Percentiles rank a stretch among this genome's conserved stretches.
Conservation (phyloP, 148 eudicot genomes). For the Persicaria maculosa region DNA sequence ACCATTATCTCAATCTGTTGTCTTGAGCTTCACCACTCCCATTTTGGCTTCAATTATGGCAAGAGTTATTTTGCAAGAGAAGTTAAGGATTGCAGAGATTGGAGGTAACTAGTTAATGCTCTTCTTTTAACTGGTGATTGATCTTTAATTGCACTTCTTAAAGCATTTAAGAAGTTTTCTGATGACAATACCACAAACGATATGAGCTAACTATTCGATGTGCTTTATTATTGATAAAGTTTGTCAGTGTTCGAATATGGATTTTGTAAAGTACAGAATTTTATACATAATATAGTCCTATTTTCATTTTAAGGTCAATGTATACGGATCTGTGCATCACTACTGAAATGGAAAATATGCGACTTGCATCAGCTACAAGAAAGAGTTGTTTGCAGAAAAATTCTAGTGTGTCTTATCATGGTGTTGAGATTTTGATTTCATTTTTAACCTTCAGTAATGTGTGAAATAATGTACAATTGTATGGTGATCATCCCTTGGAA, state of each 20-base stretch:
- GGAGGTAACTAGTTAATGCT: conserved; percentile 31
- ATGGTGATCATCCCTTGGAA: background rate
- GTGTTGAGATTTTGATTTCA: too few species aligned
- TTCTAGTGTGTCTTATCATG: too few species aligned
- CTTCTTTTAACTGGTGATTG: background rate
- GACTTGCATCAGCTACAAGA: background rate
- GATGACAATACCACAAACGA: background rate
- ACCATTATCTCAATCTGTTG: conserved; percentile 37
- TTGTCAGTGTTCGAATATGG: background rate
- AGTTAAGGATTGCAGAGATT: conserved; percentile 37
- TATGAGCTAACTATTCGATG: background rate
- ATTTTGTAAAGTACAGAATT: background rate
- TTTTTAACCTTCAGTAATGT: too few species aligned
- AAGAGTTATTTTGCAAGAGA: conserved; percentile 41
- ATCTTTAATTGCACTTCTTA: background rate
- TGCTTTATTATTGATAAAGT: background rate
- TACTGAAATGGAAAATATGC: background rate
- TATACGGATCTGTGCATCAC: background rate
- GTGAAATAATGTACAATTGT: too few species aligned
- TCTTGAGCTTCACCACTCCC: conserved; percentile 52
- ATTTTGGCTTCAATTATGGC: conserved; percentile 50
- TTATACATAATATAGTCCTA: background rate
- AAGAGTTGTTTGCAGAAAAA: too few species aligned
- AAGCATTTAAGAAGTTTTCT: background rate
- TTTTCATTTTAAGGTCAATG: background rate